These are phyloP conservation scores for Alternaria postmessia DNA, from an alignment of 2,329 filamentous ascomycete genomes.

Conservation along the genomic window DNA sequence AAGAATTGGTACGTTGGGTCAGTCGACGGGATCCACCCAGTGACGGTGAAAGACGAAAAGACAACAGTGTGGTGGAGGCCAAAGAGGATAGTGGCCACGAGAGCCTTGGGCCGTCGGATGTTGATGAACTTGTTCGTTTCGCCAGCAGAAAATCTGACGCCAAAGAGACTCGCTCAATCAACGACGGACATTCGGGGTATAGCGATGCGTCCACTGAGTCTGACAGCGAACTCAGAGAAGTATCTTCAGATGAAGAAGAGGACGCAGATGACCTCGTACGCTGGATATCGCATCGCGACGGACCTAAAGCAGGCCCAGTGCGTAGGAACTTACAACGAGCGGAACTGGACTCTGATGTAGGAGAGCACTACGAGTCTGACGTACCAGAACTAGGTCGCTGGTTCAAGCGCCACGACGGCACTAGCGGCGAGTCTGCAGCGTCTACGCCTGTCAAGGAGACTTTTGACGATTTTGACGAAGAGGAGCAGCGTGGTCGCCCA, in stretches of 20 bases:
- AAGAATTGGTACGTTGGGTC: conserved; percentile 47
- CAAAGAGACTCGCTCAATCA: not conserved
- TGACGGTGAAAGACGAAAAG: conserved; percentile 33
- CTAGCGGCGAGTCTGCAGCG: conserved; percentile 34
- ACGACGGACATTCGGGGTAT: conserved; percentile 20
- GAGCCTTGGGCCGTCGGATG: conserved; percentile 41
- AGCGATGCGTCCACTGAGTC: conserved; percentile 43
- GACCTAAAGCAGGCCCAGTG: conserved; percentile 32
- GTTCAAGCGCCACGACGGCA: conserved; percentile 30
- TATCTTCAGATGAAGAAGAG: conserved; percentile 28
- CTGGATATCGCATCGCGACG: conserved; percentile 35
- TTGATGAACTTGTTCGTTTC: conserved; percentile 42
- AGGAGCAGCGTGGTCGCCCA: conserved; percentile 18
- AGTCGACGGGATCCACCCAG: conserved; percentile 41
- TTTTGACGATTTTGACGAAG: conserved; percentile 2
- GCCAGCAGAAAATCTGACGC: conserved; percentile 31
- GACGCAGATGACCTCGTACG: conserved; percentile 35
- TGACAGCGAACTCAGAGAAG: conserved; percentile 30
- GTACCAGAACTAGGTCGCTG: conserved; percentile 33
- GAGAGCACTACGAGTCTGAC: conserved; percentile 30
- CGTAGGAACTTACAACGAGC: conserved; percentile 16
- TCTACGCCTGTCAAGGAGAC: conserved; percentile 9
- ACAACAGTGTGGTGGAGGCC: conserved; percentile 3
- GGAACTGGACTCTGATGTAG: conserved; percentile 18
- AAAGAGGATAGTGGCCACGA: conserved; percentile 37